phyloP scores from a whole-genome alignment of 495 filamentous ascomycete genomes.

The Aspergillus panamensis region DNA sequence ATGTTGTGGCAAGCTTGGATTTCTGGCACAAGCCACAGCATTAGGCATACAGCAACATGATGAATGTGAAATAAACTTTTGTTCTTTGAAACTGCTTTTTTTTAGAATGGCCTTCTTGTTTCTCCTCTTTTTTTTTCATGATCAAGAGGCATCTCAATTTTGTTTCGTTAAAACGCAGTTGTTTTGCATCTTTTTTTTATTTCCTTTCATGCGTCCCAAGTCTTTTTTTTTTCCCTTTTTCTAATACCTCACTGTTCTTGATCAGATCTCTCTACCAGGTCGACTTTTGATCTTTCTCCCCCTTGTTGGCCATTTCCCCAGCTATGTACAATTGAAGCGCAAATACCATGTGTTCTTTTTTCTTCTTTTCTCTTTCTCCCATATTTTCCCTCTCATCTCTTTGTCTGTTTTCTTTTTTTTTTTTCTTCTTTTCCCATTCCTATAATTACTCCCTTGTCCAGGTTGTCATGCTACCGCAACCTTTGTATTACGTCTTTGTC shows the following conservation, averaged over 20 bases:
- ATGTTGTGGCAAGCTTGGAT: conserved; percentile 91
- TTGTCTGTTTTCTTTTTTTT: conserved; percentile 22
- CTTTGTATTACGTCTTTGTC: conserved; percentile 5
- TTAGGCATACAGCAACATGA: conserved; percentile 15
- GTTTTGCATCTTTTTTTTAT: conserved; percentile 1
- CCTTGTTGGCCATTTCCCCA: conserved; percentile 21
- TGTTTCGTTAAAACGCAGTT: conserved; percentile 5
- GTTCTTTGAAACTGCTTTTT: conserved; percentile 19
- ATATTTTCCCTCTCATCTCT: conserved; percentile 24
- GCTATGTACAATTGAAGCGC: conserved; percentile 49
- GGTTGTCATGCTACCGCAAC: not conserved
- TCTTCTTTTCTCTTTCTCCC: conserved; percentile 19
- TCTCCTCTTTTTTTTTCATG: conserved; percentile 3
- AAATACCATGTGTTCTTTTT: conserved; percentile 41
- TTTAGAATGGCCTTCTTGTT: conserved; percentile 17
- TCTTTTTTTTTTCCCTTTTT: conserved; percentile 10
- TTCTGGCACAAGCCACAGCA: conserved; percentile 75
- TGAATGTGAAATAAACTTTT: conserved; percentile 8
- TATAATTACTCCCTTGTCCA: conserved; percentile 8
- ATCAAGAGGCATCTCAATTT: not conserved
- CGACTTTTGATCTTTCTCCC: conserved; percentile 19
- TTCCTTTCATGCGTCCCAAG: conserved; percentile 9
- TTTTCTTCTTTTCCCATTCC: conserved; percentile 15
- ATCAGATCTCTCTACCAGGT: conserved; percentile 18
- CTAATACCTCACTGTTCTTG: conserved; percentile 24